Evolutionary conservation across 495 filamentous ascomycete genomes (phyloP), one percentile per base, ranked within the genome.

Genomic region (Penicillium lagena): DNA sequence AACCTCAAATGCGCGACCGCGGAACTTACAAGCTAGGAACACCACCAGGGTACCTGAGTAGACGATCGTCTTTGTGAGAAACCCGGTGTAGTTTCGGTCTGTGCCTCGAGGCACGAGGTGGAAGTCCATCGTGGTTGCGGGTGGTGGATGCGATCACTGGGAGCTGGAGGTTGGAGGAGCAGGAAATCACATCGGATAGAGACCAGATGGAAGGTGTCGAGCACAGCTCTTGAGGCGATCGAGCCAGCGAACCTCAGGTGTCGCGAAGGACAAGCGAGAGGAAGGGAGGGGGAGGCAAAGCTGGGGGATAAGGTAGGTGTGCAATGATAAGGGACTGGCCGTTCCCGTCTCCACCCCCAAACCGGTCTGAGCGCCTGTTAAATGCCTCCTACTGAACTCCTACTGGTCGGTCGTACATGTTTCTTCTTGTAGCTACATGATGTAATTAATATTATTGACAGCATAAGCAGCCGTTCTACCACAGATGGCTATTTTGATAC

Each of bases 21-120:
- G 22, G 22, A 37, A 71, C 77, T 56, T 66, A 87, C 83, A 75
- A 42, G 71, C 78, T 29, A 83, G 59, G 54, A 86, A 79, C 40
- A 76, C 64, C 13, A 80, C 59, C 39, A 85, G 55, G 13, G 80
- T 76, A 39, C 66, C 66, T 42, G 55, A 59, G 60, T 85, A 86
- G 52, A 87, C 76, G 42, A 74, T 72, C 10, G 69, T 72, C 39
- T 72, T 74, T 11, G 71, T 74, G 0, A 72, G 45, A 38, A 72
- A 67, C 1, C 71, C 71, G 1, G 69, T 74, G 47, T 74, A 74
- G 31, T 74, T 74, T 27, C 63, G 59, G 40, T 72, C 69, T 17
- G 55, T 56, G 29, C 67, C 63, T 9, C 68, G 58, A 47, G 68
- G 67, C 7, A 69, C 62, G 30, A 74, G 59, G 51, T 56, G 62